These are phyloP conservation scores for Botryotinia calthae DNA, from an alignment of 2,329 filamentous ascomycete species.

Conservation along the genomic window DNA sequence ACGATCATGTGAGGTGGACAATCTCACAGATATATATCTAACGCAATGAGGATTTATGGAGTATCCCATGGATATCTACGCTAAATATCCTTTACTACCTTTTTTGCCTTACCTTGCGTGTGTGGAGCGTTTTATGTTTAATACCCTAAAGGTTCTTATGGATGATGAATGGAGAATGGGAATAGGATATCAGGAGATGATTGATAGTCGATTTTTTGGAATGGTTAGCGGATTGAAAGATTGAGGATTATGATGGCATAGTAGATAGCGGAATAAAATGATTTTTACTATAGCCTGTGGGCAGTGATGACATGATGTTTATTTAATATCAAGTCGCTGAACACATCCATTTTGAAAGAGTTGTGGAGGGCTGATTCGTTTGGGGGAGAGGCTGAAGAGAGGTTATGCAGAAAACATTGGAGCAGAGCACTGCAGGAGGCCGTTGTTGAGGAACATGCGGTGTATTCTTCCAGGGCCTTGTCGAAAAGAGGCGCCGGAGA, in stretches of 20 bases:
- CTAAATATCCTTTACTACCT: background rate
- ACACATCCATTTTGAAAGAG: background rate
- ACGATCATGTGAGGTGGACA: background rate
- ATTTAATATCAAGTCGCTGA: background rate
- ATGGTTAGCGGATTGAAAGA: background rate
- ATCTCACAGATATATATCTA: background rate
- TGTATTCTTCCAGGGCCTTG: background rate
- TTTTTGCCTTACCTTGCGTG: slow-evolving; percentile 1
- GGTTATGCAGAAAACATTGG: background rate
- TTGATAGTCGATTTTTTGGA: background rate
- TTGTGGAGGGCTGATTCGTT: background rate
- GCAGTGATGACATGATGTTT: background rate
- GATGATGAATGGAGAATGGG: slow-evolving; percentile 2
- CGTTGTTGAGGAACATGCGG: background rate
- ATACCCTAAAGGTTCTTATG: slow-evolving; percentile 9
- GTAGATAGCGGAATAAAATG: background rate
- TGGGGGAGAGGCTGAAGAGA: background rate
- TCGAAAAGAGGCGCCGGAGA: background rate
- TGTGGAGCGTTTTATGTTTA: slow-evolving; percentile 9
- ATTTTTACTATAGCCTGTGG: background rate
- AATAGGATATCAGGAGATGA: background rate
- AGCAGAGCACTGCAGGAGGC: background rate
- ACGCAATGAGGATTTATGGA: background rate
- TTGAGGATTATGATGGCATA: background rate
- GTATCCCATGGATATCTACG: slow-evolving; percentile 1